phyloP scores from a whole-genome alignment of 345 rosid genomes.

The Leavenworthia alabamica region DNA sequence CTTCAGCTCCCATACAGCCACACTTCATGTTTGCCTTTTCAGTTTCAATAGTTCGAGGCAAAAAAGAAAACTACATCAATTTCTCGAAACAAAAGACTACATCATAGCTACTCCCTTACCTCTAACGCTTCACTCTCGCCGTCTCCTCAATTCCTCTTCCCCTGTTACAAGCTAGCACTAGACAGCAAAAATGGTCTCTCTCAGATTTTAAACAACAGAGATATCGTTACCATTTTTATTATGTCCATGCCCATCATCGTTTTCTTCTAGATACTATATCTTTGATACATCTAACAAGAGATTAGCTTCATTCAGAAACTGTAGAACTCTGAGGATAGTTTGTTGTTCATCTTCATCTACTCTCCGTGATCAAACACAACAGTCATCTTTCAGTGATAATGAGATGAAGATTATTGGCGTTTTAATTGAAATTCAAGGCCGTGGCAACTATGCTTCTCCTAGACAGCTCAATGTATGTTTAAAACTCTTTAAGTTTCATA shows the following conservation, averaged over 20 bases:
- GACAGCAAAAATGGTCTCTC: slow-evolving; percentile 19
- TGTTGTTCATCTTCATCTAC: slow-evolving; percentile 28
- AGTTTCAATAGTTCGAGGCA: too few relatives aligned
- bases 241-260: slow-evolving; percentile 19
- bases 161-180: not conserved
- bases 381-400: slow-evolving; percentile 44
- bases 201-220: slow-evolving; percentile 9
- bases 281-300: not conserved
- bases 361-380: slow-evolving; percentile 29
- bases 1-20: too few relatives aligned
- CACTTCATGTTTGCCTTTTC: too few relatives aligned
- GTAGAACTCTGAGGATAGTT: slow-evolving; percentile 1
- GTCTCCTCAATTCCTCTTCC: too few relatives aligned
- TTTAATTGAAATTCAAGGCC: slow-evolving; percentile 86
- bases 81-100: too few relatives aligned
- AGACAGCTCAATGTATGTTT: slow-evolving; percentile 56
- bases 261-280: too few relatives aligned
- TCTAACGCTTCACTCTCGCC: too few relatives aligned
- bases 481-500: not conserved
- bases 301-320: not conserved
- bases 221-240: slow-evolving; percentile 22
- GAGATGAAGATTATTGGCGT: slow-evolving; percentile 72
- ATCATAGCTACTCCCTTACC: too few relatives aligned
- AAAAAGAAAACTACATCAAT: too few relatives aligned
- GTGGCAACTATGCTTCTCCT: slow-evolving; percentile 77